phyloP scores from a whole-genome alignment of 75 land plant species.

The Adiantum capillusveneris region DNA sequence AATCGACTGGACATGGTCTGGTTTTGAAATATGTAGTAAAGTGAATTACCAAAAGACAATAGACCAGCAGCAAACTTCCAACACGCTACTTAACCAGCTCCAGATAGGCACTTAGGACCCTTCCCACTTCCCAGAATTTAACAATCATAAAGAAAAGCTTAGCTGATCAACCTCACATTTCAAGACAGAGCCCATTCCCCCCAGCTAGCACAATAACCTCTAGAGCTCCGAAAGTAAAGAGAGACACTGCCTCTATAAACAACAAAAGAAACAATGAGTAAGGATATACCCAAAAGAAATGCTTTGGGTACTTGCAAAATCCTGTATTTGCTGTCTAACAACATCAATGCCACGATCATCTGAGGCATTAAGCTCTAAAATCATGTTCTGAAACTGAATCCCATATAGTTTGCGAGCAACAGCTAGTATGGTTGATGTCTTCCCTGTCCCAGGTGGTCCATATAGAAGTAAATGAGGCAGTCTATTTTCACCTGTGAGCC shows the following conservation, averaged over 20 bases:
- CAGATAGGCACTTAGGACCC: too few species aligned
- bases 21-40: too few species aligned
- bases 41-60: too few species aligned
- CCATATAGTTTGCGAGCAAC: conserved; percentile 95
- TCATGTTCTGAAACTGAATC: conserved; percentile 76
- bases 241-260: too few species aligned
- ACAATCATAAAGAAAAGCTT: too few species aligned
- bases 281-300: conserved; percentile 70
- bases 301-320: conserved; percentile 94
- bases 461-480: conserved; percentile 89
- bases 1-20: too few species aligned
- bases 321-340: conserved; percentile 94
- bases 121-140: too few species aligned
- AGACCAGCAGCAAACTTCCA: too few species aligned
- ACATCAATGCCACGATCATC: conserved; percentile 96
- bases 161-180: too few species aligned
- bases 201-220: too few species aligned
- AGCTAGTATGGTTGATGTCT: conserved; percentile 93
- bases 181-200: too few species aligned
- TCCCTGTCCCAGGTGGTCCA: conserved; percentile 98
- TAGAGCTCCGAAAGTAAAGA: conserved; percentile 2
- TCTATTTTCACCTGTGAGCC: conserved; percentile 85
- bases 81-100: too few species aligned
- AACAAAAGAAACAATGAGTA: background rate
- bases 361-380: conserved; percentile 92